Conservation (phyloP, 495 filamentous ascomycete genomes). For the Bathelium albidoporum region DNA sequence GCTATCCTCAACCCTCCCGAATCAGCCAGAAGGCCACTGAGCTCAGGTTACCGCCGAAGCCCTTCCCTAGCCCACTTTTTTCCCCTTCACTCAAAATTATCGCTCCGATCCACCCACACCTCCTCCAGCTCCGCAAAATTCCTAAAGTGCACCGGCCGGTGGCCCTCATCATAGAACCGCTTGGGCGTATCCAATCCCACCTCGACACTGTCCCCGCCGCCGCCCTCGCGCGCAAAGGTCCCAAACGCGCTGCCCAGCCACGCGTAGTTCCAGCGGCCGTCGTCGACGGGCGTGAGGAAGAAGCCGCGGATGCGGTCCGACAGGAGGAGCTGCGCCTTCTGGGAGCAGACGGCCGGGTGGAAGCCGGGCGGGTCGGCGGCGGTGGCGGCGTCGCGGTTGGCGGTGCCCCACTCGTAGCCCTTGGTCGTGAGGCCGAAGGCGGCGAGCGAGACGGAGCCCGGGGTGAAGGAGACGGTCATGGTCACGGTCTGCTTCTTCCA, state of each 20-base stretch:
- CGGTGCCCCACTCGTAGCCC: conserved; percentile 94
- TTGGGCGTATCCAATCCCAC: conserved; percentile 86
- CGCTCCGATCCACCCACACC: conserved; percentile 34
- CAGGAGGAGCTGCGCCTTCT: conserved; percentile 88
- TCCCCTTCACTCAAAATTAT: conserved; percentile 23
- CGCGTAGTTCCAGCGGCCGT: conserved; percentile 90
- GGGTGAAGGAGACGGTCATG: conserved; percentile 95
- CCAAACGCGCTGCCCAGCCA: conserved; percentile 90
- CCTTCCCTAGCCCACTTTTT: neutral
- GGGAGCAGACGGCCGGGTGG: conserved; percentile 66
- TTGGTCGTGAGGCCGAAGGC: conserved; percentile 84
- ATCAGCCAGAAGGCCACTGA: no score
- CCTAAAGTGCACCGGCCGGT: conserved; percentile 81
- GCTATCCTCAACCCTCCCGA: no score
- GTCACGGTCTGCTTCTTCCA: conserved; percentile 96
- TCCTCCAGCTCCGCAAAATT: conserved; percentile 35
- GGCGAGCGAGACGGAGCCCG: conserved; percentile 90
- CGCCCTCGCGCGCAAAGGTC: conserved; percentile 64
- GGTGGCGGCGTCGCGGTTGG: conserved; percentile 81
- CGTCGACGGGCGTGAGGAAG: conserved; percentile 81
- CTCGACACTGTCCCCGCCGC: conserved; percentile 46
- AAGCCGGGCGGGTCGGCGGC: conserved; percentile 93
- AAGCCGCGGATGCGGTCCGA: conserved; percentile 88
- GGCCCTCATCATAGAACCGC: conserved; percentile 84
- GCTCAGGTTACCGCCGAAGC: no score